phyloP scores from a whole-genome alignment of 345 rosid species.

The Erodium maritimum region DNA sequence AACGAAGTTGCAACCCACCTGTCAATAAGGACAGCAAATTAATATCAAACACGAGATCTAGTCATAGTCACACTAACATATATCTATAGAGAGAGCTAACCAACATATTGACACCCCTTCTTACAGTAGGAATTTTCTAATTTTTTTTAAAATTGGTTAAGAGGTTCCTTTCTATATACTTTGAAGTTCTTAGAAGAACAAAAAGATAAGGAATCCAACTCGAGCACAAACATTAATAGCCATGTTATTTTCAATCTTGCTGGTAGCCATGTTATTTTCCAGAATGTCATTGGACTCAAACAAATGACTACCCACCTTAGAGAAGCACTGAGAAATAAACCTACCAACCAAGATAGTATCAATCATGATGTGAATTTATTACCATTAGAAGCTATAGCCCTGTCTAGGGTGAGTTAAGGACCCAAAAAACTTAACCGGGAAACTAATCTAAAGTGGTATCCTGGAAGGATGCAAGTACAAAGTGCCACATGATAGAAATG shows the following conservation, averaged over 20 bases:
- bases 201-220: not conserved
- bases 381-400: not conserved
- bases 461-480: not conserved
- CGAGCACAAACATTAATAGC: no score
- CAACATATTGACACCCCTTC: not conserved
- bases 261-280: not conserved
- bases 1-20: constrained; percentile 92
- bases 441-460: not conserved
- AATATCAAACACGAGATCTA: not conserved
- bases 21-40: constrained; percentile 14
- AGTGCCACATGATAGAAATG: not conserved
- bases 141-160: no score
- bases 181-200: not conserved
- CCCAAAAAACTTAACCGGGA: not conserved
- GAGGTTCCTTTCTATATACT: not conserved
- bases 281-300: not conserved
- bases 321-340: not conserved
- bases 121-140: not conserved
- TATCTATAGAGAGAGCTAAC: not conserved
- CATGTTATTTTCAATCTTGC: not conserved
- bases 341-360: not conserved
- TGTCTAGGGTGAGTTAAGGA: not conserved
- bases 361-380: not conserved
- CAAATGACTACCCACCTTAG: not conserved
- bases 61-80: not conserved